Conservation (phyloP, 2,329 filamentous ascomycete genomes). For the Diaporthe caulivora region DNA sequence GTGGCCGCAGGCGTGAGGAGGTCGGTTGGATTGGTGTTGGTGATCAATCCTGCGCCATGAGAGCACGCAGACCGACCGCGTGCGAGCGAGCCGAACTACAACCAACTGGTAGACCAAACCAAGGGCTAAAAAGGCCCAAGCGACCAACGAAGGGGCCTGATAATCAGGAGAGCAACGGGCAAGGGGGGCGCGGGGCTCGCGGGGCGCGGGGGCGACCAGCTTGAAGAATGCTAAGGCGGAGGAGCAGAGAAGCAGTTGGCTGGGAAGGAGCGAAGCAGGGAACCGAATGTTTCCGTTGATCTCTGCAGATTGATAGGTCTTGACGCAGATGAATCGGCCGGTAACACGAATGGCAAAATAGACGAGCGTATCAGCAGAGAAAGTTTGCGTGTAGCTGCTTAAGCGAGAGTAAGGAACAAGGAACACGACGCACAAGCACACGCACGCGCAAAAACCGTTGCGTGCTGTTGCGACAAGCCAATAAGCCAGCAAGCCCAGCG, state of each 20-base stretch:
- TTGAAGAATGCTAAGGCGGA: conserved; percentile 27
- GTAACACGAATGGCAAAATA: conserved; percentile 38
- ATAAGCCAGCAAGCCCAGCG: too few relatives aligned
- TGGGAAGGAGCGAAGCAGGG: conserved; percentile 16
- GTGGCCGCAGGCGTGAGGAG: neutral
- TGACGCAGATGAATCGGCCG: conserved; percentile 37
- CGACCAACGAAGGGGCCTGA: neutral
- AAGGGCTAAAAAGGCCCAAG: neutral
- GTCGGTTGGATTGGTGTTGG: conserved; percentile 25
- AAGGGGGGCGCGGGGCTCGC: conserved; percentile 14
- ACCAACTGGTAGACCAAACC: conserved; percentile 17
- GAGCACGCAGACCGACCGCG: too few relatives aligned
- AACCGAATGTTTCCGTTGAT: conserved; percentile 26
- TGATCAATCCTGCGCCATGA: conserved; percentile 14
- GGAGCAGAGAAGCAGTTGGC: conserved; percentile 9
- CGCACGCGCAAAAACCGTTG: too few relatives aligned
- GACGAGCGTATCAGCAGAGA: conserved; percentile 40
- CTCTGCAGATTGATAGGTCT: conserved; percentile 38
- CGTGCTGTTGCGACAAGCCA: too few relatives aligned
- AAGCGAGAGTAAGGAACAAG: conserved; percentile 41
- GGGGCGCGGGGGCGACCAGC: conserved; percentile 17
- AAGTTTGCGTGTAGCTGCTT: conserved; percentile 40
- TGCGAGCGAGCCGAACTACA: too few relatives aligned
- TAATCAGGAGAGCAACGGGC: neutral
- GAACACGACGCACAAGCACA: too few relatives aligned